Conservation (phyloP, 2,329 filamentous ascomycete genomes). For the Fusarium torulosum region DNA sequence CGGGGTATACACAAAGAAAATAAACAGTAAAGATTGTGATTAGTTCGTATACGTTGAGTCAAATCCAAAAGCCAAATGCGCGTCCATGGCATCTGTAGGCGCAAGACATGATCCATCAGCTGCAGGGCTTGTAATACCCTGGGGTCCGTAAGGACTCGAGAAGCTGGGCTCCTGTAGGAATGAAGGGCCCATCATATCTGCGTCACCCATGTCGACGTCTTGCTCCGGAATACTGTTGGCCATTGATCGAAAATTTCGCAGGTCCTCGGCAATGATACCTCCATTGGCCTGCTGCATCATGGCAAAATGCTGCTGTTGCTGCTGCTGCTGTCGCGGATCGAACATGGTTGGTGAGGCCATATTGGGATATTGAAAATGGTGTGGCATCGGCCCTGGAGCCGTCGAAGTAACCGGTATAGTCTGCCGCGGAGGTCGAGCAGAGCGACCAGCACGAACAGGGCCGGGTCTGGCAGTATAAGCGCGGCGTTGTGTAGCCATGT, state of each 20-base stretch:
- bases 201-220: constrained; percentile 55
- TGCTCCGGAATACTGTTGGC: constrained; percentile 49
- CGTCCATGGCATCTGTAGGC: constrained; percentile 34
- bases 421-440: constrained; percentile 48
- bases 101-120: constrained; percentile 43
- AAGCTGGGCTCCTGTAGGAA: constrained; percentile 43
- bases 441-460: constrained; percentile 50
- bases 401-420: constrained; percentile 36
- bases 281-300: constrained; percentile 49
- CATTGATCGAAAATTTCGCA: constrained; percentile 53
- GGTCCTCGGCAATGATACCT: constrained; percentile 55
- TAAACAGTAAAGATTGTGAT: constrained; percentile 16
- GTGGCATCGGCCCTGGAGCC: constrained; percentile 34
- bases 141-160: constrained; percentile 39
- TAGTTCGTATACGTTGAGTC: constrained; percentile 27
- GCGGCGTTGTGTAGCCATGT: constrained; percentile 54
- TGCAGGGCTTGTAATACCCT: constrained; percentile 41
- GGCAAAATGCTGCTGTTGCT: constrained; percentile 49
- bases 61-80: constrained; percentile 33
- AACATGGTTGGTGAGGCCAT: constrained; percentile 45
- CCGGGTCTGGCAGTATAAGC: constrained; percentile 49
- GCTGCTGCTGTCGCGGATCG: constrained; percentile 49
- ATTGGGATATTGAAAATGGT: constrained; percentile 44
- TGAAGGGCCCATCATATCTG: constrained; percentile 50
- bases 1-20: constrained; percentile 17